phyloP scores from a whole-genome alignment of 805 yeast species.

The Candida xiaguanensis region DNA sequence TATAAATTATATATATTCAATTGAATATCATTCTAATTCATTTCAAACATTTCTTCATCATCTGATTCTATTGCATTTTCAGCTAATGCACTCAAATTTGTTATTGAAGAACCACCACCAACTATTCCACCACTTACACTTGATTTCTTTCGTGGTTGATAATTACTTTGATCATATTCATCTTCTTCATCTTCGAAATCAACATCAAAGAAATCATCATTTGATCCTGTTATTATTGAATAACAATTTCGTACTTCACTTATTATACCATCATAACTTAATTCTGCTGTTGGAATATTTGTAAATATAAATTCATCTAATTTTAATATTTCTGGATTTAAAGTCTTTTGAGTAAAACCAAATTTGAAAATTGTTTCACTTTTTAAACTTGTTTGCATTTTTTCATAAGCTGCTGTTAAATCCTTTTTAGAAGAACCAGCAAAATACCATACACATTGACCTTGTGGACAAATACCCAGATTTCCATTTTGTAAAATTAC shows the following conservation, averaged over 20 bases:
- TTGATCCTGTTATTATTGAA: constrained; percentile 80
- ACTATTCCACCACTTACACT: constrained; percentile 15
- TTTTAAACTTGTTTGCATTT: constrained; percentile 76
- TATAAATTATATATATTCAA: neutral
- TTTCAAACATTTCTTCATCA: constrained; percentile 25
- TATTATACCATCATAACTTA: constrained; percentile 87
- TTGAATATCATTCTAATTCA: neutral
- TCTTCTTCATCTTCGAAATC: constrained; percentile 95
- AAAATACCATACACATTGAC: constrained; percentile 87
- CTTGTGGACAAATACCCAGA: constrained; percentile 81
- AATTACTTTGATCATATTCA: constrained; percentile 18
- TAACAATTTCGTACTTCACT: constrained; percentile 76
- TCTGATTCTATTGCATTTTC: constrained; percentile 37
- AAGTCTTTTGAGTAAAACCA: constrained; percentile 37
- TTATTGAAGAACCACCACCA: constrained; percentile 11
- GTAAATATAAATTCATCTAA: constrained; percentile 38
- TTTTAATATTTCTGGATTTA: constrained; percentile 21
- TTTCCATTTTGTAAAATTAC: constrained; percentile 84
- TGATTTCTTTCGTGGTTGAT: constrained; percentile 5
- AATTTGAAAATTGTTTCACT: constrained; percentile 47
- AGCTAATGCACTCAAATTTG: constrained; percentile 10
- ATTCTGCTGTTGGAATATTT: constrained; percentile 76
- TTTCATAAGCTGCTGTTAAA: constrained; percentile 72
- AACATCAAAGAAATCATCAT: constrained; percentile 93
- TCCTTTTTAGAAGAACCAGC: constrained; percentile 74